phyloP scores from a whole-genome alignment of 768 basidiomycete genomes.

The Strobilomyces dryophilus region DNA sequence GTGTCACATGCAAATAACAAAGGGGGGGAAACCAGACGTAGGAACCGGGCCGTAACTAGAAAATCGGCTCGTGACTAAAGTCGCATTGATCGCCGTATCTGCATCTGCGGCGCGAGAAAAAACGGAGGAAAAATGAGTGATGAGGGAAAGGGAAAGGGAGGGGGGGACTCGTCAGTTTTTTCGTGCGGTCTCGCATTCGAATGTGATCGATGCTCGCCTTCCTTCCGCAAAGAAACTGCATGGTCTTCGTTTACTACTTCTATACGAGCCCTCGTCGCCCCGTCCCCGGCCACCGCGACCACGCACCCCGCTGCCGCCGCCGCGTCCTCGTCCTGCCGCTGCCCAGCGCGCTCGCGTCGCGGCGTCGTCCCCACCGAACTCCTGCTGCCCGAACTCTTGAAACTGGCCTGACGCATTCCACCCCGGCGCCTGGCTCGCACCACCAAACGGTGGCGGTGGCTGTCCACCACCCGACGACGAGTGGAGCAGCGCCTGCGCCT shows the following conservation, averaged over 20 bases:
- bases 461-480: constrained; percentile 29
- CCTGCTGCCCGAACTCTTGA: constrained; percentile 46
- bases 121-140: too few species aligned
- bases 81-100: constrained; percentile 86
- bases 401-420: constrained; percentile 42
- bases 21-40: neutral
- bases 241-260: constrained; percentile 81
- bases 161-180: constrained; percentile 34
- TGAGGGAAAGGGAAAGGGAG: constrained; percentile 18
- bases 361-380: constrained; percentile 41
- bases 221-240: constrained; percentile 89
- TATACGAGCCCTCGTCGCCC: constrained; percentile 59
- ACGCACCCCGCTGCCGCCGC: constrained; percentile 40
- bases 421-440: constrained; percentile 32
- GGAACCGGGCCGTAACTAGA: constrained; percentile 15
- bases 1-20: constrained; percentile 12
- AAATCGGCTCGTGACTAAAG: constrained; percentile 63
- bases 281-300: constrained; percentile 56
- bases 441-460: constrained; percentile 33
- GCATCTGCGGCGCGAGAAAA: constrained; percentile 63
- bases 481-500: constrained; percentile 33
- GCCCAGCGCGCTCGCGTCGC: constrained; percentile 44
- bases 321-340: constrained; percentile 42
- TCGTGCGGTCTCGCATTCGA: constrained; percentile 18
- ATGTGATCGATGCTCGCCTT: constrained; percentile 75